Percentiles rank a stretch among this genome's conserved stretches.
phyloP scores from a whole-genome alignment of 805 yeast genomes.

The Hanseniaspora valbyensis region DNA sequence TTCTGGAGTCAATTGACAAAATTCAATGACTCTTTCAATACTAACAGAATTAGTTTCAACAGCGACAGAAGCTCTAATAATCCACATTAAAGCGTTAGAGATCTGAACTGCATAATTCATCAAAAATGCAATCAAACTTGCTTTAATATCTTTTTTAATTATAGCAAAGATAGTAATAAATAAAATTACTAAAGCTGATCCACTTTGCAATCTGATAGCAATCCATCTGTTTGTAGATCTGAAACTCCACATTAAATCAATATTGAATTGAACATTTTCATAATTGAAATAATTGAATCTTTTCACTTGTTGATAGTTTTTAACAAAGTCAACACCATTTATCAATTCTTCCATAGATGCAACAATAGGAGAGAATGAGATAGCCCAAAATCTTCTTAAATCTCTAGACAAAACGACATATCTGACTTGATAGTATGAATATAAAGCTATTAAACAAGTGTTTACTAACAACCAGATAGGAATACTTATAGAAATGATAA shows the following conservation, averaged over 20 bases:
- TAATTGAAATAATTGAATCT: conserved; percentile 41
- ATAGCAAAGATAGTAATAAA: conserved; percentile 53
- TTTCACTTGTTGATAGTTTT: conserved; percentile 40
- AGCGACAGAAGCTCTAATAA: conserved; percentile 56
- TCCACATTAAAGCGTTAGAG: conserved; percentile 45
- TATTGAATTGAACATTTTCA: conserved; percentile 46
- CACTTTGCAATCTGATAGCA: conserved; percentile 46
- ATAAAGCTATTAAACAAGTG: conserved; percentile 35
- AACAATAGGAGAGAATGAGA: conserved; percentile 58
- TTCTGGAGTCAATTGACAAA: conserved; percentile 59
- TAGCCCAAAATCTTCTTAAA: conserved; percentile 63
- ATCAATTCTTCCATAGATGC: conserved; percentile 61
- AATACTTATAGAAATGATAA: conserved; percentile 55
- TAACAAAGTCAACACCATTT: conserved; percentile 56
- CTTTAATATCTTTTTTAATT: conserved; percentile 41
- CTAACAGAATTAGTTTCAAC: conserved; percentile 55
- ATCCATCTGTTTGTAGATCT: conserved; percentile 66
- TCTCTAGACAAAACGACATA: conserved; percentile 68
- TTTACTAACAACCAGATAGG: conserved; percentile 67
- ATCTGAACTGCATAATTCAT: conserved; percentile 51
- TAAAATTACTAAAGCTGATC: conserved; percentile 43
- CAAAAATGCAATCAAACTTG: conserved; percentile 59
- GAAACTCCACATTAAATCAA: conserved; percentile 52
- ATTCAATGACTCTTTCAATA: conserved; percentile 53
- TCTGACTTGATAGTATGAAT: conserved; percentile 37